Base-by-base conservation (phyloP, 176 grass and related monocot genomes). In the Oryza punctata region DNA sequence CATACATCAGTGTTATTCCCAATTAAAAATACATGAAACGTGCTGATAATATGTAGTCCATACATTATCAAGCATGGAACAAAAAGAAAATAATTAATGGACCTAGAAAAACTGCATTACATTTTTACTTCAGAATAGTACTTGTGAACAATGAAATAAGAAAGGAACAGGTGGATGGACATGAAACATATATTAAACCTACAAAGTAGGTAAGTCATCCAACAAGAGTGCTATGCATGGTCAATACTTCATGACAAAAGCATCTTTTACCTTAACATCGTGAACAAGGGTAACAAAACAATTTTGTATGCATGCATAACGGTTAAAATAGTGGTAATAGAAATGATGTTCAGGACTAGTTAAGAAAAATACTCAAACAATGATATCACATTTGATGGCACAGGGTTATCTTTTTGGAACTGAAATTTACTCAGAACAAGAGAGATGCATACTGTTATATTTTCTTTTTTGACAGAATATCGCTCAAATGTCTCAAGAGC, bases 401-500 rank as follows among this genome's bases (percentile, higher is more conserved):
- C 0, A 25, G 3, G 63, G 30, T 28, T 15, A 72, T 61, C 1
- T 24, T 11, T n/a, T 61, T 13, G 0, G 3, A 9, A 61, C 0
- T 0, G 1, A 61, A 61, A 25, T 68, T 49, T 23, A 79, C 8
- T 28, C 3, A 63, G 49, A 67, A 72, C 47, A 69, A 69, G 57
- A 40, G 69, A 77, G 1, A 71, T 75, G 67, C 78, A 44, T 91
- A 99, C 97, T 4, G 89, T 99, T 52, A 99, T 89, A 81, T 96
- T 87, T 89, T 96, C 97, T 25, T 85, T 78, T 84, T 88, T 90
- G 78, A 99, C 16, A 7, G 88, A 89, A 87, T 96, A 94, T 85
- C 93, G 49, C 81, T 85, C 81, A 4, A 96, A 99, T 52, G 97
- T 87, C 70, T 96, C 93, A 43, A 99, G 54, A 74, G 97, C 91